phyloP scores from a whole-genome alignment of 1,284 basidiomycete species.

The Caloboletus firmus region DNA sequence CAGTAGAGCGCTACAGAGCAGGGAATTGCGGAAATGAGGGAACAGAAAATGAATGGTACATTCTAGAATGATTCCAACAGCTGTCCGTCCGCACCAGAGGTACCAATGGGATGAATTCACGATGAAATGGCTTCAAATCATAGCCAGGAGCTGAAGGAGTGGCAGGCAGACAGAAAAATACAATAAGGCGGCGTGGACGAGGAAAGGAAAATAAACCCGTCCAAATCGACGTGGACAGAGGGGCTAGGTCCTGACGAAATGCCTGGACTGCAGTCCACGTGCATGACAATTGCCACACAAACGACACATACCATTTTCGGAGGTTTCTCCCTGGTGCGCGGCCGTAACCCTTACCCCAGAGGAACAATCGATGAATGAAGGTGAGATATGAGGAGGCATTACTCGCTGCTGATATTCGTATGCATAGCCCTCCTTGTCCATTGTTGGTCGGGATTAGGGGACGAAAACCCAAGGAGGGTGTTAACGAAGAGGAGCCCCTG shows the following conservation, averaged over 20 bases:
- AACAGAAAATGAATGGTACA: neutral
- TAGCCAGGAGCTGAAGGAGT: neutral
- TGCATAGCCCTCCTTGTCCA: neutral
- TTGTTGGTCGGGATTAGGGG: slow-evolving; percentile 1
- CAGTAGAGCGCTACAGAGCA: neutral
- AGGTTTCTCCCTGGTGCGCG: neutral
- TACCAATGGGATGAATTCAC: neutral
- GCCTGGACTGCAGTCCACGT: slow-evolving; percentile 12
- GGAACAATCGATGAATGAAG: neutral
- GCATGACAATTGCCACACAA: slow-evolving; percentile 9
- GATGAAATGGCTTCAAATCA: neutral
- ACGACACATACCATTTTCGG: slow-evolving; percentile 21
- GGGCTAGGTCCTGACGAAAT: neutral
- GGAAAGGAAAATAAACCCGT: neutral
- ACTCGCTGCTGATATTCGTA: neutral
- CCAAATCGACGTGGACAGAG: neutral
- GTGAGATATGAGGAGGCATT: neutral
- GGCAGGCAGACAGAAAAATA: neutral
- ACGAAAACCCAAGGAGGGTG: neutral
- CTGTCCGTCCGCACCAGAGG: neutral
- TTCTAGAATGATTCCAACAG: neutral
- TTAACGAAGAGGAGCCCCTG: neutral
- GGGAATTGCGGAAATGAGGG: neutral
- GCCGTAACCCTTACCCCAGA: neutral
- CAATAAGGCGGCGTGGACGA: neutral